Base-by-base conservation (phyloP, 2,329 filamentous ascomycete species). In the Sporothrix euskadiensis region DNA sequence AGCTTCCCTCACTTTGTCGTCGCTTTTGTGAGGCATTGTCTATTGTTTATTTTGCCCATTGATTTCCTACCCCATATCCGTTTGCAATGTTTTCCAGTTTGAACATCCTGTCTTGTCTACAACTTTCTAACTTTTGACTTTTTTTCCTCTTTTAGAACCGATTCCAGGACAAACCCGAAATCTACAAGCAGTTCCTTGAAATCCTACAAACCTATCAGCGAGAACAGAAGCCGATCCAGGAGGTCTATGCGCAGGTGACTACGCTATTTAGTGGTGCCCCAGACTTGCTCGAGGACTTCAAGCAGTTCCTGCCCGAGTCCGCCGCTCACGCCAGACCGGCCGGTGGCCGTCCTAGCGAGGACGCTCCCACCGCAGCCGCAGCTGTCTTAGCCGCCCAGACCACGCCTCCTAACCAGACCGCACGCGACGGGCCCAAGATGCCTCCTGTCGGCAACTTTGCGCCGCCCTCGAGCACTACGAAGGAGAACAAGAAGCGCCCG, bases 131-230 rank as follows among this genome's bases (percentile, higher is more conserved):
- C 56, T 22, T 59, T 72, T 72, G n/a, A 35, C 44, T 54, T 30
- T 35, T 59, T 12, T 65, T 52, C n/a, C 30, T 8, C 16, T 47
- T 30, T 7, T 7, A 97, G 94, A 99, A 98, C 80, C 95, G 96
- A 61, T 99, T 98, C 83, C 92, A 97, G 78, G 91, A 94, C 79
- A 94, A 97, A 76, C 96, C 96, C 7, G 96, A 99, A 81, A 98
- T 99, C 75, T 99, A 99, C 85, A 99, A 99, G 82, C 95, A 99
- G 80, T 99, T 99, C 80, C 87, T 99, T 41, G 96, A 99, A 81
- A 99, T 99, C 68, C 85, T 99, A 63, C 96, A 99, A 82, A 99
- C 96, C 1, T 99, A 99, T 79, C 96, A 99, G 82, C 90, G 96
- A 73, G 96, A 99, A 81, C 97, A 96, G 71, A 98, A 98, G 80